Percentiles rank a stretch among this genome's conserved stretches.
Conservation (phyloP, 2,329 filamentous ascomycete species). For the Exophiala xenobiotica region DNA sequence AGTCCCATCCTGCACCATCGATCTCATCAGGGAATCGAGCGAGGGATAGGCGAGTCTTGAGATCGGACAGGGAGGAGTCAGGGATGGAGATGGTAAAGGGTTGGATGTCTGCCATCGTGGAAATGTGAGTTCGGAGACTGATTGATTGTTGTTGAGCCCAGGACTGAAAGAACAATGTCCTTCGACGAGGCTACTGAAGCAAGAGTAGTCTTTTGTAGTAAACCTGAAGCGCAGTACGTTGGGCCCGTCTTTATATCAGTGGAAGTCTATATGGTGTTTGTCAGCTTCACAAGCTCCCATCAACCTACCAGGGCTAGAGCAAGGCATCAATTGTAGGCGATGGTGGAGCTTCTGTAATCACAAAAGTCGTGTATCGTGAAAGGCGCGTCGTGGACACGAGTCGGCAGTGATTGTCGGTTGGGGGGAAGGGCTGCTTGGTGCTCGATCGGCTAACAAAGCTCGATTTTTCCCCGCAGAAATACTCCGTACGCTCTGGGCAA, state of each 20-base stretch:
- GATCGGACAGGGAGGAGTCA: conserved; percentile 48
- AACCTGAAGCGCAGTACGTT: too few relatives aligned
- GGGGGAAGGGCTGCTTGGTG: too few relatives aligned
- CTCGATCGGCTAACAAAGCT: not conserved
- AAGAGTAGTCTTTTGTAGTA: too few relatives aligned
- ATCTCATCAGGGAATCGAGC: conserved; percentile 59
- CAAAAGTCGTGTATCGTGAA: too few relatives aligned
- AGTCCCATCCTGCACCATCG: conserved; percentile 53
- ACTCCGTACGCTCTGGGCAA: not conserved
- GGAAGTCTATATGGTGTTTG: not conserved
- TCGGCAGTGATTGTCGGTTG: too few relatives aligned
- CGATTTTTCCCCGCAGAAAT: not conserved
- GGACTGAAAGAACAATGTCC: too few relatives aligned
- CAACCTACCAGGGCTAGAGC: not conserved
- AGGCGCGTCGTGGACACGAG: too few relatives aligned
- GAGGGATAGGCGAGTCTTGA: conserved; percentile 56
- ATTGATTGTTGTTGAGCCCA: too few relatives aligned
- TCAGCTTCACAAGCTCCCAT: not conserved
- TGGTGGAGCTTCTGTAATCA: too few relatives aligned
- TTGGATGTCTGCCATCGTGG: conserved; percentile 18
- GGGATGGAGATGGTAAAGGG: conserved; percentile 54
- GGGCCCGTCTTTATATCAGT: not conserved
- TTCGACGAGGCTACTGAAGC: too few relatives aligned
- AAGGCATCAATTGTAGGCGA: not conserved
- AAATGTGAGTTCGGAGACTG: too few relatives aligned